These are phyloP conservation scores for Microdochium trichocladiopsis DNA, from an alignment of 2,329 filamentous ascomycete genomes.

Conservation along the genomic window DNA sequence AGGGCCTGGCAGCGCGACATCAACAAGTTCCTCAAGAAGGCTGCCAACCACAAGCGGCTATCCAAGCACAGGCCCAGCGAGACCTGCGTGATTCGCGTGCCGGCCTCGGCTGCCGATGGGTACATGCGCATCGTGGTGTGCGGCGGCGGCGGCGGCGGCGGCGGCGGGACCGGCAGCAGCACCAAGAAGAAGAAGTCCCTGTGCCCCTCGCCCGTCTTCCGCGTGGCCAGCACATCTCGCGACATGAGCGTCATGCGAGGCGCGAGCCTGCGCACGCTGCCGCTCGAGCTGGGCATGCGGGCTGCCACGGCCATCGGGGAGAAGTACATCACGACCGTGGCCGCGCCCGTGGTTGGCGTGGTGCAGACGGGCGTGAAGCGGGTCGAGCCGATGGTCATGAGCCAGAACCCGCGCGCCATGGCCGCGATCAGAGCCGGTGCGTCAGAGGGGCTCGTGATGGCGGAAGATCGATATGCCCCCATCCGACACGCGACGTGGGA, in stretches of 20 bases:
- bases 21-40: constrained; percentile 53
- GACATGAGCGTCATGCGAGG: constrained; percentile 56
- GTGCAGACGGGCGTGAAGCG: constrained; percentile 30
- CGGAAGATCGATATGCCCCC: constrained; percentile 28
- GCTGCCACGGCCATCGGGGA: constrained; percentile 43
- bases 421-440: constrained; percentile 32
- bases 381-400: constrained; percentile 9
- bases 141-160: constrained; percentile 23
- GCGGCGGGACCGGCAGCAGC: neutral
- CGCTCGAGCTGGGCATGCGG: constrained; percentile 57
- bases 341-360: constrained; percentile 30
- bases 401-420: constrained; percentile 8
- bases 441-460: constrained; percentile 20
- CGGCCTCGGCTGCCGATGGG: constrained; percentile 54
- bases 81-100: constrained; percentile 59
- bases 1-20: constrained; percentile 63
- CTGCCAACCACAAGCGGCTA: constrained; percentile 32
- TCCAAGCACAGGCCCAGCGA: constrained; percentile 48
- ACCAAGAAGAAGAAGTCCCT: constrained; percentile 46
- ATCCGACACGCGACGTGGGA: constrained; percentile 26
- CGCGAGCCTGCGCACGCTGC: constrained; percentile 57
- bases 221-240: constrained; percentile 58
- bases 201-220: constrained; percentile 60
- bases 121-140: constrained; percentile 65
- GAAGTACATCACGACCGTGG: constrained; percentile 34